These are phyloP conservation scores for Thalassiosira delicatula DNA, from an alignment of 352 stramenopile species.

Conservation along the genomic window DNA sequence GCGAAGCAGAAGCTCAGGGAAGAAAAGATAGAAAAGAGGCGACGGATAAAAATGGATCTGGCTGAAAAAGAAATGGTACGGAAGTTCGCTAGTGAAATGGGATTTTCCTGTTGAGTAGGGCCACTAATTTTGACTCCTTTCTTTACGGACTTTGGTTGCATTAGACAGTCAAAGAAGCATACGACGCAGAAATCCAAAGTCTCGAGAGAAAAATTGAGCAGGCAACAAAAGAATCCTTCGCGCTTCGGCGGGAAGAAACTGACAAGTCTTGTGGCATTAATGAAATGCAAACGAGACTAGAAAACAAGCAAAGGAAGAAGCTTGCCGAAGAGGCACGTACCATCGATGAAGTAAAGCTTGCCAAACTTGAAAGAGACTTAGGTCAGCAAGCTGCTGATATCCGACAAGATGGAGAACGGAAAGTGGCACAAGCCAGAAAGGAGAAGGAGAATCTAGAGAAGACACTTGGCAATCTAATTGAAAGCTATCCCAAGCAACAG, in stretches of 20 bases:
- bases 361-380: conserved; percentile 1
- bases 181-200: conserved; percentile 8
- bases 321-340: background rate
- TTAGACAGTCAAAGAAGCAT: background rate
- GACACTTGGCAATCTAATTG: conserved; percentile 31
- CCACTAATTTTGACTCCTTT: background rate
- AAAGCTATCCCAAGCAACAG: conserved; percentile 28
- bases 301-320: conserved; percentile 6
- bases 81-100: background rate
- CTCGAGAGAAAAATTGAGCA: conserved; percentile 23
- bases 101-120: background rate
- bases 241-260: conserved; percentile 16
- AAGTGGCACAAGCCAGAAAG: conserved; percentile 20
- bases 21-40: conserved; percentile 36
- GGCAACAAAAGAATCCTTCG: background rate
- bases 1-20: conserved; percentile 41
- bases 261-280: background rate
- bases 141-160: background rate
- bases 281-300: conserved; percentile 25
- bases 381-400: conserved; percentile 29
- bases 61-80: conserved; percentile 27
- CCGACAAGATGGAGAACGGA: conserved; percentile 26
- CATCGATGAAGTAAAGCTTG: conserved; percentile 3
- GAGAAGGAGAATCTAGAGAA: conserved; percentile 23
- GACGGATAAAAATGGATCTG: conserved; percentile 3